phyloP scores from a whole-genome alignment of 371 early-diverging fungal species.

The Mucor lusitanicus region DNA sequence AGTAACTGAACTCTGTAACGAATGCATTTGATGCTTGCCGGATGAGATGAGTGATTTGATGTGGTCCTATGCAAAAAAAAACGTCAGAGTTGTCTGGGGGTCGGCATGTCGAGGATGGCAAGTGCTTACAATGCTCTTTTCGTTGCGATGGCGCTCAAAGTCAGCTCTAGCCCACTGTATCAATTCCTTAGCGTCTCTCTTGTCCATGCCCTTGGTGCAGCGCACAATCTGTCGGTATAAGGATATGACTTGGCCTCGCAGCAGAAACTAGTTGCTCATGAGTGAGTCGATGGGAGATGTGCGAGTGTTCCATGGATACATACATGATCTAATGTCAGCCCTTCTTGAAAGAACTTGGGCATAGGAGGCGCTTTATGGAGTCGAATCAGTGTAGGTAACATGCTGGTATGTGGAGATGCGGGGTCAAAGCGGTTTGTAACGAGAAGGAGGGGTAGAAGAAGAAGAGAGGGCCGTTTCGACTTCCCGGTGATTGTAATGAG shows the following conservation, averaged over 20 bases:
- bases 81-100: no score
- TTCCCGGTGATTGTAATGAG: background rate
- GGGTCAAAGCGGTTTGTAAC: background rate
- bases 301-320: background rate
- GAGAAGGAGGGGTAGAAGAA: background rate
- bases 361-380: constrained; percentile 36
- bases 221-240: constrained; percentile 64
- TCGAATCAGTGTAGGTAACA: constrained; percentile 27
- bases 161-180: constrained; percentile 62
- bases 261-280: constrained; percentile 49
- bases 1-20: constrained; percentile 50
- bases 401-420: background rate
- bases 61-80: constrained; percentile 54
- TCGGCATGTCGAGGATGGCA: background rate
- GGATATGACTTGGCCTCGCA: constrained; percentile 56
- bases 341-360: constrained; percentile 46
- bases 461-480: background rate
- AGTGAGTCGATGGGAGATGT: background rate
- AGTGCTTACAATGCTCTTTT: constrained; percentile 51
- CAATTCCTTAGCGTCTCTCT: constrained; percentile 52
- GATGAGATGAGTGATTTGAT: constrained; percentile 56
- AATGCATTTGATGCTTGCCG: constrained; percentile 65
- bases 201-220: constrained; percentile 57
- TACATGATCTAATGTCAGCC: constrained; percentile 47
- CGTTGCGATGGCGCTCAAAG: constrained; percentile 63